Percentiles rank a stretch among this genome's conserved stretches.
These are phyloP conservation scores for Marasmius sp. DNA, from an alignment of 1,284 basidiomycete species.

Conservation along the genomic window DNA sequence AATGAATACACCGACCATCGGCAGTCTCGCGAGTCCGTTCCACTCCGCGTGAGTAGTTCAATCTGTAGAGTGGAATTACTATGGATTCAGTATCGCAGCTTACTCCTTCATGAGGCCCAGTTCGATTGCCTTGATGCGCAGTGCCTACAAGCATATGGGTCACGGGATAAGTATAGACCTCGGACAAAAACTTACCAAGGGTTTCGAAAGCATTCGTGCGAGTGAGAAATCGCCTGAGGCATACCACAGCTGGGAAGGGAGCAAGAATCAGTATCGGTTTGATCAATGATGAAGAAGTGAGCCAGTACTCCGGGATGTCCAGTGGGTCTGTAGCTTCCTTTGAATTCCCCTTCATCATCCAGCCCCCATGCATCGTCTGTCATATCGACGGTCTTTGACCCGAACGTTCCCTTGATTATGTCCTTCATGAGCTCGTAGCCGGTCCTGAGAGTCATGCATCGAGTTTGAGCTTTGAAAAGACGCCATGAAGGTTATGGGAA, in stretches of 20 bases:
- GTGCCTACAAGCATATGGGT: conserved; percentile 19
- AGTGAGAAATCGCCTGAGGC: conserved; percentile 32
- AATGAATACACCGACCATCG: too few relatives aligned
- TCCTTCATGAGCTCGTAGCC: conserved; percentile 22
- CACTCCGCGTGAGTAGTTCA: too few relatives aligned
- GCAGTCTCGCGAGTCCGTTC: too few relatives aligned
- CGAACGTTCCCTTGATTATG: conserved; percentile 19
- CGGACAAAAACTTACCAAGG: conserved; percentile 26
- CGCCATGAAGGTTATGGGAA: background rate
- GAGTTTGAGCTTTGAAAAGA: background rate
- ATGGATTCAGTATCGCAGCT: too few relatives aligned
- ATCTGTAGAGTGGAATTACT: too few relatives aligned
- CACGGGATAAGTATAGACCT: background rate
- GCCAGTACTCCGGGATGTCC: conserved; percentile 33
- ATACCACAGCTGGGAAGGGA: conserved; percentile 32
- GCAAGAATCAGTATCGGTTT: background rate
- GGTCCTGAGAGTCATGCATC: conserved; percentile 15
- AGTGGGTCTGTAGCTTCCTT: conserved; percentile 25
- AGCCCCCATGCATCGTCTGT: conserved; percentile 20
- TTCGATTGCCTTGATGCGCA: conserved; percentile 32
- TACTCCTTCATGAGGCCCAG: conserved; percentile 16
- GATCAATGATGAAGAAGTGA: background rate
- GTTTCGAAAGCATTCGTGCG: conserved; percentile 32
- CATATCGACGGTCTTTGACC: conserved; percentile 21
- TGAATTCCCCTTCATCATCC: conserved; percentile 25